phyloP scores from a whole-genome alignment of 768 basidiomycete genomes.

The Leccinum pellstonianum region DNA sequence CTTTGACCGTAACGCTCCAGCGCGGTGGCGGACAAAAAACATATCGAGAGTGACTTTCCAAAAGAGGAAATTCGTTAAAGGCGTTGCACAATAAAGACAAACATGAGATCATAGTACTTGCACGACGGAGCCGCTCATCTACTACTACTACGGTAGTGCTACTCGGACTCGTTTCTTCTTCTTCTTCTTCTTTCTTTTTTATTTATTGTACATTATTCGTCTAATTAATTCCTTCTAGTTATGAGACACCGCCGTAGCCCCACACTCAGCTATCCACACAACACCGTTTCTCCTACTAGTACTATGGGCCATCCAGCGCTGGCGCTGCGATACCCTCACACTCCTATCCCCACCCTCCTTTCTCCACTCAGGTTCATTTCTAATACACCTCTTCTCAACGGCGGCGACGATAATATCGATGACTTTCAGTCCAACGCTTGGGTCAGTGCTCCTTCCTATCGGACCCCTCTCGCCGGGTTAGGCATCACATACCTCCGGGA shows the following conservation, averaged over 20 bases:
- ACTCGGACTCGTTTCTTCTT: not conserved
- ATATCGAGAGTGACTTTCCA: constrained; percentile 12
- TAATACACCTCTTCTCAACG: constrained; percentile 1
- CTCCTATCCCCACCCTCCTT: constrained; percentile 31
- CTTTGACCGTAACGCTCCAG: not conserved
- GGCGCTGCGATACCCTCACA: constrained; percentile 27
- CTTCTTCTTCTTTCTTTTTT: not conserved
- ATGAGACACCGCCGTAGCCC: constrained; percentile 29
- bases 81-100: constrained; percentile 25
- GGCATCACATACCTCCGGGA: constrained; percentile 23
- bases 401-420: constrained; percentile 5
- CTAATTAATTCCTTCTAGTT: constrained; percentile 4
- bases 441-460: constrained; percentile 7
- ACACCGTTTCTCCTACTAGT: not conserved
- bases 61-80: constrained; percentile 19
- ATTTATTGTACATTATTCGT: not conserved
- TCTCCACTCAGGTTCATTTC: constrained; percentile 19
- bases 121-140: not conserved
- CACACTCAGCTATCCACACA: constrained; percentile 23
- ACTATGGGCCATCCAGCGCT: constrained; percentile 24
- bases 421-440: constrained; percentile 36
- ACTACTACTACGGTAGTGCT: too few species aligned
- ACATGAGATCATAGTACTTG: constrained; percentile 4
- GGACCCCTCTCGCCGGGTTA: constrained; percentile 25
- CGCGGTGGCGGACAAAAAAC: constrained; percentile 9